Evolutionary conservation across 2,329 filamentous ascomycete genomes (phyloP).

Genomic region (Cordyceps fumosorosea): DNA sequence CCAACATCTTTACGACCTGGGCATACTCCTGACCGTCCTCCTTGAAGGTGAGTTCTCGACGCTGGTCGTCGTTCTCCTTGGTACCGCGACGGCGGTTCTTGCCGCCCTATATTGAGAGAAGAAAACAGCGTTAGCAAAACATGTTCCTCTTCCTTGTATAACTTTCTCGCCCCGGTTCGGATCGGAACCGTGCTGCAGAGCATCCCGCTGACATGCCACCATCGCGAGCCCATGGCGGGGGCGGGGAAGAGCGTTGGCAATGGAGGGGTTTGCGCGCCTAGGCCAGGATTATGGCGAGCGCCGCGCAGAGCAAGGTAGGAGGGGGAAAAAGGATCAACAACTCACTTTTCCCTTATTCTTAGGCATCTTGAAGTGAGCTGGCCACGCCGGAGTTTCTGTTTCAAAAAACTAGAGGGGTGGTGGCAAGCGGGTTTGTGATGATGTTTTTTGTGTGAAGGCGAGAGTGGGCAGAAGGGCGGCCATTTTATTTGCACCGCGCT

Average conservation of each 20-base stretch:
- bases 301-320: background rate
- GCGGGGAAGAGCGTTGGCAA: constrained; percentile 15
- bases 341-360: constrained; percentile 99
- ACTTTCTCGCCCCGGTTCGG: background rate
- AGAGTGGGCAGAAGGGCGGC: constrained; percentile 9
- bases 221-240: constrained; percentile 12
- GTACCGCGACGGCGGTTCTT: constrained; percentile 98
- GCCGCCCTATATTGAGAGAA: constrained; percentile 62
- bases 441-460: constrained; percentile 13
- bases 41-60: constrained; percentile 97
- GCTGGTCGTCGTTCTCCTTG: constrained; percentile 99
- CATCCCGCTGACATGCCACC: background rate
- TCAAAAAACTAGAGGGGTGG: constrained; percentile 1
- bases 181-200: background rate
- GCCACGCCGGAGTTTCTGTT: background rate
- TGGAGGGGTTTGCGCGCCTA: constrained; percentile 10
- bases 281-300: constrained; percentile 1
- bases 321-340: constrained; percentile 13
- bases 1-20: constrained; percentile 75
- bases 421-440: constrained; percentile 11
- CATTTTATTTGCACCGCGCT: background rate
- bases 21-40: constrained; percentile 78
- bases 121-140: constrained; percentile 17
- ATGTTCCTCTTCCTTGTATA: background rate
- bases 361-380: constrained; percentile 59